These are phyloP conservation scores for Trichocladium uniseriatum DNA, from an alignment of 495 filamentous ascomycete genomes.

Conservation along the genomic window DNA sequence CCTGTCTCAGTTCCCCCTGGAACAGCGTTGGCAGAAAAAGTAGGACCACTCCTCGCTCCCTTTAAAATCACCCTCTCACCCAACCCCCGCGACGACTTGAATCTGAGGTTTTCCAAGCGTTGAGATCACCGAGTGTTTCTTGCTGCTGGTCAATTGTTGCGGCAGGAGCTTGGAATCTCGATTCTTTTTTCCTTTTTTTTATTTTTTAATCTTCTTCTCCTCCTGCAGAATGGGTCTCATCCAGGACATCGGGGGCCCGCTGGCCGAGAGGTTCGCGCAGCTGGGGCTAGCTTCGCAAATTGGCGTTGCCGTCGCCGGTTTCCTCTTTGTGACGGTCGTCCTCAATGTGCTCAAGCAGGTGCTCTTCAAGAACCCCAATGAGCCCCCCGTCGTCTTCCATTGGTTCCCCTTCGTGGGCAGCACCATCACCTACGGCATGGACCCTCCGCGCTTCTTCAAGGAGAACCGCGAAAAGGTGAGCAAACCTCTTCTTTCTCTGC, in stretches of 20 bases:
- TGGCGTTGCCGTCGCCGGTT: conserved; percentile 30
- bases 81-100: not conserved
- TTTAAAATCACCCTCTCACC: not conserved
- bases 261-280: conserved; percentile 34
- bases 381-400: conserved; percentile 76
- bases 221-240: conserved; percentile 40
- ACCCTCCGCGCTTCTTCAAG: conserved; percentile 71
- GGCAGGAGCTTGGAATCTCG: not conserved
- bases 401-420: conserved; percentile 74
- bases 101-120: not conserved
- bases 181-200: not conserved
- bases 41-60: not conserved
- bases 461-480: conserved; percentile 59
- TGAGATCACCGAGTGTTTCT: not conserved
- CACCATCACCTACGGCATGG: conserved; percentile 73
- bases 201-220: not conserved
- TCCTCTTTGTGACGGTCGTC: conserved; percentile 47
- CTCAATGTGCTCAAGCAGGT: conserved; percentile 61
- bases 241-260: conserved; percentile 37
- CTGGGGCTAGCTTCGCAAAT: conserved; percentile 40
- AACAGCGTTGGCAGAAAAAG: conserved; percentile 2
- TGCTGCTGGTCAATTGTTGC: not conserved
- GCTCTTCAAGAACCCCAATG: conserved; percentile 59
- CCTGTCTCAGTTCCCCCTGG: not conserved
- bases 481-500: not conserved